Evolutionary conservation across 1,284 basidiomycete species (phyloP), one percentile per base, ranked within the genome.

Genomic region (Wolfiporia cocos): DNA sequence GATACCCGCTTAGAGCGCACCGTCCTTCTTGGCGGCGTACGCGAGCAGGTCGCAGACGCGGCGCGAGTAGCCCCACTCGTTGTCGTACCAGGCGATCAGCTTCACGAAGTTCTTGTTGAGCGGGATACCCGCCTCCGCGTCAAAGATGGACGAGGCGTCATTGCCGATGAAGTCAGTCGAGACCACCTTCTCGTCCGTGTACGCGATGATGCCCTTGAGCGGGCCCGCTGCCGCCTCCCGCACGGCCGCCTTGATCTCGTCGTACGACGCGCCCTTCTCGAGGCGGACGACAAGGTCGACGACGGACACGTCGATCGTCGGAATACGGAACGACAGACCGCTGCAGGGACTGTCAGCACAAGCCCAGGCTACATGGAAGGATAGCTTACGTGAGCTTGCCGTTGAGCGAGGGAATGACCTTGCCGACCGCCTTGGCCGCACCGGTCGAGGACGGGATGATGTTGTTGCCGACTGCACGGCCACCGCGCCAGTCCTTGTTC

Each of bases 361-460:
- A 17, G 29, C 41, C 3, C 4, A 9, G 12, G 44, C 18, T 12
- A 17, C 4, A 11, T 18, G 3, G 19, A 9, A 28, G 17, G 3
- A 20, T 5, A 31, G 69, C 79, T 50, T 57, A 81, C 86, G 88
- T 93, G 57, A 96, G 85, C 77, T 98, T 99, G 74, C 95, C 95
- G 72, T 98, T 97, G 58, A 99, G 81, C 49, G 71, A 68, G 51
- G 95, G 95, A 65, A 99, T 99, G 67, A 99, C 95, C 80, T 99
- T 97, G 64, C 95, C 95, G 64, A 98, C 95, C 52, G 94, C 92
- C 80, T 99, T 99, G 68, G 96, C 96, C 52, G 95, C 95, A 75
- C 95, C 95, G 52, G 96, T 99, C 60, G 92, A 96, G 23, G 95
- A 98, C 47, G 95, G 95, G 65, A 99, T 99, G 73, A 99, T 98